Evolutionary conservation across 2,329 filamentous ascomycete genomes (phyloP).

Genomic region (Pseudocercospora crystallina): DNA sequence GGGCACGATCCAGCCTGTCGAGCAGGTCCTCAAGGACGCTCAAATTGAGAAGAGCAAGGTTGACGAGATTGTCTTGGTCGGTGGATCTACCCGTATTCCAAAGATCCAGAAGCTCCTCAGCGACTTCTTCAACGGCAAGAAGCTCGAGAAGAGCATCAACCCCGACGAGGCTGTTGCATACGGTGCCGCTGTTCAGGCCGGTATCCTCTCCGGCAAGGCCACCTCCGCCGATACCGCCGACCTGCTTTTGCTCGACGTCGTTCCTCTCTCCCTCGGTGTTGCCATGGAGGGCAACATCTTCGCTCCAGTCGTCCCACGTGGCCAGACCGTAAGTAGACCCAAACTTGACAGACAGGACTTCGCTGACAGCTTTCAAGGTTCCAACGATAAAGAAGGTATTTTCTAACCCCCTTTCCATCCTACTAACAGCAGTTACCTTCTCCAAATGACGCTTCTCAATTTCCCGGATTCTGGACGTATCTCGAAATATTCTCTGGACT

Average conservation of each 20-base stretch:
- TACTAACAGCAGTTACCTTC: neutral
- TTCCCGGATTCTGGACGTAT: neutral
- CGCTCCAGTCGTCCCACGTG: slow-evolving; percentile 77
- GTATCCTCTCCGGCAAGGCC: slow-evolving; percentile 97
- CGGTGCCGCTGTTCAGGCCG: slow-evolving; percentile 96
- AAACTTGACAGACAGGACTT: neutral
- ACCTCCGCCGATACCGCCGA: slow-evolving; percentile 92
- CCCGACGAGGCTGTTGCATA: slow-evolving; percentile 99
- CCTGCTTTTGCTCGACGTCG: slow-evolving; percentile 92
- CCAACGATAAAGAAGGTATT: slow-evolving; percentile 11
- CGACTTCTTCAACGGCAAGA: slow-evolving; percentile 99
- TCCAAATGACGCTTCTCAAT: slow-evolving; percentile 1
- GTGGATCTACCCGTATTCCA: slow-evolving; percentile 98
- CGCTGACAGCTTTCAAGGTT: neutral
- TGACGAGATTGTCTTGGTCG: slow-evolving; percentile 98
- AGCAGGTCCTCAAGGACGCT: slow-evolving; percentile 94
- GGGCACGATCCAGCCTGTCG: slow-evolving; percentile 91
- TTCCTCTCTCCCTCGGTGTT: slow-evolving; percentile 94
- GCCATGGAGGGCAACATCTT: slow-evolving; percentile 99
- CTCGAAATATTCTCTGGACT: neutral
- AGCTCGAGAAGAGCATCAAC: slow-evolving; percentile 99
- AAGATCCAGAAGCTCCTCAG: slow-evolving; percentile 98
- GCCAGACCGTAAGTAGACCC: slow-evolving; percentile 52
- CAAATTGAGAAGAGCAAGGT: slow-evolving; percentile 83
- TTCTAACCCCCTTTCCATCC: too few species aligned